Evolutionary conservation across 768 basidiomycete genomes (phyloP).

Genomic region (Boletus tomentosulus): DNA sequence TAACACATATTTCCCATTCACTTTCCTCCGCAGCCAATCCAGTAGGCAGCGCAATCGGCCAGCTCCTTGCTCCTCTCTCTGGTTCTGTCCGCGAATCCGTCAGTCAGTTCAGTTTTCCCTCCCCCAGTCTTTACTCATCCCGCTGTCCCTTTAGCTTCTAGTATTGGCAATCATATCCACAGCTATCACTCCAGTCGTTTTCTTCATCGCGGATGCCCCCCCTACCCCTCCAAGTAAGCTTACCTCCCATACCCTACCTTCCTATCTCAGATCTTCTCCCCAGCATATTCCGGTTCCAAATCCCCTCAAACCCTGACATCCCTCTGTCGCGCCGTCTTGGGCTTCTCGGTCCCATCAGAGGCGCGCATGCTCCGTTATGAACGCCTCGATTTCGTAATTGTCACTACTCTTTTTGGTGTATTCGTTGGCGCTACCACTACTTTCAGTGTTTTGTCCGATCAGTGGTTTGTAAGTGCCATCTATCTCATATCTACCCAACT

Average conservation of each 20-base stretch:
- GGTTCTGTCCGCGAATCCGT: constrained; percentile 57
- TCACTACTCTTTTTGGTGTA: constrained; percentile 57
- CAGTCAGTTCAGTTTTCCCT: constrained; percentile 16
- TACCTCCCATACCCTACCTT: neutral
- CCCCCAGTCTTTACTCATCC: neutral
- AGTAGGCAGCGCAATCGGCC: constrained; percentile 67
- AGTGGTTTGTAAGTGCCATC: constrained; percentile 55
- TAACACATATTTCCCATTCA: neutral
- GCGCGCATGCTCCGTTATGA: constrained; percentile 60
- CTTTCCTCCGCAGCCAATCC: constrained; percentile 53
- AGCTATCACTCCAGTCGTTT: constrained; percentile 50
- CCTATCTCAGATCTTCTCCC: neutral
- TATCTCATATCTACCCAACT: neutral
- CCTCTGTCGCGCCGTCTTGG: constrained; percentile 53
- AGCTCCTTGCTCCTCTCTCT: constrained; percentile 64
- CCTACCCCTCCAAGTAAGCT: constrained; percentile 74
- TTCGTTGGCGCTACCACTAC: constrained; percentile 62
- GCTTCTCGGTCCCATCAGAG: constrained; percentile 36
- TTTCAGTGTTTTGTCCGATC: constrained; percentile 61
- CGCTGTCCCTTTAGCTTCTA: constrained; percentile 45
- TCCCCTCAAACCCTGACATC: constrained; percentile 49
- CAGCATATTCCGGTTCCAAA: constrained; percentile 68
- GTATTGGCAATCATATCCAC: constrained; percentile 70
- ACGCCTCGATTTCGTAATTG: constrained; percentile 64
- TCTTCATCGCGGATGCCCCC: constrained; percentile 58